phyloP scores from a whole-genome alignment of 805 yeast species.

The Starmerella vitae region DNA sequence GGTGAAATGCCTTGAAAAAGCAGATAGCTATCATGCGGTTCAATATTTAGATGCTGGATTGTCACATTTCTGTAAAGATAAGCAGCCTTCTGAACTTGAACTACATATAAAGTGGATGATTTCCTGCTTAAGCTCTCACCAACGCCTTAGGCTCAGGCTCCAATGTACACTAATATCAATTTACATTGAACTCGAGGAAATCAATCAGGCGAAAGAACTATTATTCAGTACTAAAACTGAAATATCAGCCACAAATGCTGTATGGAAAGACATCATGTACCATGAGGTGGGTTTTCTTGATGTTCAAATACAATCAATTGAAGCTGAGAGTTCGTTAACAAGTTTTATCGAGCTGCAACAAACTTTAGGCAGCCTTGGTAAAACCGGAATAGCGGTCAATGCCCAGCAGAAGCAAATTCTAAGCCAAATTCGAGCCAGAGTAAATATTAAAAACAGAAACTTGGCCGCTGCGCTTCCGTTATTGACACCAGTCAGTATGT shows the following conservation, averaged over 20 bases:
- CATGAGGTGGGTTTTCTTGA: background rate
- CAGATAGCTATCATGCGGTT: conserved; percentile 1
- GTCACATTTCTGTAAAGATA: background rate
- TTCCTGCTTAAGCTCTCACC: background rate
- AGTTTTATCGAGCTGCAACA: background rate
- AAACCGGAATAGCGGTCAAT: background rate
- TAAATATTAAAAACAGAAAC: background rate
- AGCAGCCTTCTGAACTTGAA: background rate
- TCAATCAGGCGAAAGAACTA: background rate
- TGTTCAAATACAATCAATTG: background rate
- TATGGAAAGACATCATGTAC: background rate
- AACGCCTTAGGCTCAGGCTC: background rate
- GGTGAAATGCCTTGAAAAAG: background rate
- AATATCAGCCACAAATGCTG: background rate
- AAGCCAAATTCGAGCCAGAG: background rate
- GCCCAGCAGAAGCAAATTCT: background rate
- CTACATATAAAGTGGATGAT: background rate
- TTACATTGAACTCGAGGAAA: background rate
- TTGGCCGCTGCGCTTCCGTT: too few species aligned
- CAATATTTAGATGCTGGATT: background rate
- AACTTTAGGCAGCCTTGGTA: background rate
- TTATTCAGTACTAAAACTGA: background rate
- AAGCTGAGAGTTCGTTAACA: background rate
- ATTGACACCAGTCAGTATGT: too few species aligned
- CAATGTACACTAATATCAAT: background rate